These are phyloP conservation scores for Fraxinus greggii DNA, from an alignment of 305 asterid genomes.

Conservation along the genomic window DNA sequence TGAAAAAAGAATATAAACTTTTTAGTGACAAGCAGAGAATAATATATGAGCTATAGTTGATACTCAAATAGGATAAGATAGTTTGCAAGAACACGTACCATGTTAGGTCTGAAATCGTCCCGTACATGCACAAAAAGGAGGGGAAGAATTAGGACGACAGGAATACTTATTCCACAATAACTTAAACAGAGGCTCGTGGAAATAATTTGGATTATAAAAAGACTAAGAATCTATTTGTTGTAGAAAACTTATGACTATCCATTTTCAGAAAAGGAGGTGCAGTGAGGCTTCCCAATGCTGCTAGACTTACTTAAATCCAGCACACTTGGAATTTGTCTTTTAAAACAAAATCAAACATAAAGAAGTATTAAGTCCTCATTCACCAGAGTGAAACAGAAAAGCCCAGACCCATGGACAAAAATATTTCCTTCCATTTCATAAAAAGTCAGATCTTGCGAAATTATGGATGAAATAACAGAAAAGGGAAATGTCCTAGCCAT, in stretches of 20 bases:
- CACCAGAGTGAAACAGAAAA: background rate
- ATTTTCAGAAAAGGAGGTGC: background rate
- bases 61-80: slow-evolving; percentile 19
- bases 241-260: background rate
- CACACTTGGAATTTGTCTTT: slow-evolving; percentile 8
- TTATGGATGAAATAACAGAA: background rate
- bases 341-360: background rate
- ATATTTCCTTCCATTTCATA: background rate
- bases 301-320: slow-evolving; percentile 1
- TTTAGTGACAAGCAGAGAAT: slow-evolving; percentile 24
- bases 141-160: slow-evolving; percentile 23
- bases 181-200: background rate
- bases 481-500: background rate
- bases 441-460: background rate
- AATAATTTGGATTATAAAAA: background rate
- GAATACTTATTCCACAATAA: slow-evolving; percentile 3
- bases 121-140: slow-evolving; percentile 36
- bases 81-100: slow-evolving; percentile 44
- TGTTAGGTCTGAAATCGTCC: slow-evolving; percentile 67
- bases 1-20: slow-evolving; percentile 5
- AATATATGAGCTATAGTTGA: slow-evolving; percentile 5
- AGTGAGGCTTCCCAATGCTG: background rate
- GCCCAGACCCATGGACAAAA: background rate
- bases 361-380: background rate
- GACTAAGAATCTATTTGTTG: background rate